Evolutionary conservation across 1,284 basidiomycete genomes (phyloP).

Genomic region (Papiliotrema fonsecae): DNA sequence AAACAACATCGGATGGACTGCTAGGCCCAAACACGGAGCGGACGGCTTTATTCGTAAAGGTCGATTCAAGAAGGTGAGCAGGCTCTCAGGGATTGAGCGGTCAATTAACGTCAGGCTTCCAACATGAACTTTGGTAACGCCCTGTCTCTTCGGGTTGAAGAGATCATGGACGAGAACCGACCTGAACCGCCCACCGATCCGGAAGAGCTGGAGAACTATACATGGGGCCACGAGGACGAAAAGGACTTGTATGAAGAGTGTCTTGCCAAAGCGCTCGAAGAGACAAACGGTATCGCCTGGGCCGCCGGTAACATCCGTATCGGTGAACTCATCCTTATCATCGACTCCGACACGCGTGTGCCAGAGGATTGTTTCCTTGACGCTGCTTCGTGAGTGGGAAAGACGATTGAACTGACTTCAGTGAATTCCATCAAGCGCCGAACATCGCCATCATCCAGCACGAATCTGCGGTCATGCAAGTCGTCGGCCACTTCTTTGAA

Average conservation of each 20-base stretch:
- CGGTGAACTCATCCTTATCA: slow-evolving; percentile 63
- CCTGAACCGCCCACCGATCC: slow-evolving; percentile 33
- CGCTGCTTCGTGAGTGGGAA: slow-evolving; percentile 56
- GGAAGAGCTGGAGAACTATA: slow-evolving; percentile 12
- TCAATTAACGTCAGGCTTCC: slow-evolving; percentile 51
- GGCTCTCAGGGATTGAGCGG: neutral
- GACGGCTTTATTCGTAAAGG: slow-evolving; percentile 75
- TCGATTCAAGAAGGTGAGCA: slow-evolving; percentile 68
- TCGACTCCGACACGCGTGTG: slow-evolving; percentile 77
- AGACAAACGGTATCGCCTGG: slow-evolving; percentile 55
- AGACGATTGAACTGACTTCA: slow-evolving; percentile 12
- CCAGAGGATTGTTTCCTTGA: slow-evolving; percentile 81
- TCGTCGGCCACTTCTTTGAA: slow-evolving; percentile 75
- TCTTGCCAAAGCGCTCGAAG: slow-evolving; percentile 48
- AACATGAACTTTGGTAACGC: slow-evolving; percentile 82
- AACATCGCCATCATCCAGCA: slow-evolving; percentile 36
- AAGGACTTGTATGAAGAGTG: slow-evolving; percentile 36
- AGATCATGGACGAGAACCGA: slow-evolving; percentile 57
- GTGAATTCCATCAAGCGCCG: slow-evolving; percentile 24
- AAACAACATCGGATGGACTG: slow-evolving; percentile 77
- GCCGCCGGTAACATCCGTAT: slow-evolving; percentile 44
- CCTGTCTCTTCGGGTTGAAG: slow-evolving; percentile 68
- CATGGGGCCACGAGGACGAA: slow-evolving; percentile 37
- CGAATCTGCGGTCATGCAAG: slow-evolving; percentile 61
- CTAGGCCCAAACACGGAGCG: slow-evolving; percentile 66